A percentile compares a stretch with the other conserved stretches of the same genome.
Conservation (phyloP, 192 early-diverging fungal genomes). For the Entrophospora sp. region DNA sequence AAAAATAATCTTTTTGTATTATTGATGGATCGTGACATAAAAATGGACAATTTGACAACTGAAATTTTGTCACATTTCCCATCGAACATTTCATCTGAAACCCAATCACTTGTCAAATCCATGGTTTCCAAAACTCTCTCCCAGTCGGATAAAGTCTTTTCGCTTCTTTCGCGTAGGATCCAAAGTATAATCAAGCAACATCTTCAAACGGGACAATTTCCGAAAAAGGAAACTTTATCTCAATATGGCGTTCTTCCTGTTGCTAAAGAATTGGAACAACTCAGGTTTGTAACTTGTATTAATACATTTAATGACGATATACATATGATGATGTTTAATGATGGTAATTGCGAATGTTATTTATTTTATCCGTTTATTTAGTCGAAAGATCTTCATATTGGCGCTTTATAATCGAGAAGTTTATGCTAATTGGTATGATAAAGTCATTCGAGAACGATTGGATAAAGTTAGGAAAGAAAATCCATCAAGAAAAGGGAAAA, state of each 20-base stretch:
- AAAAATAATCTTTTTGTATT: constrained; percentile 22
- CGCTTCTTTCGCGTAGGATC: constrained; percentile 28
- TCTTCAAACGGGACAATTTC: constrained; percentile 22
- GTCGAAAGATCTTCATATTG: constrained; percentile 22
- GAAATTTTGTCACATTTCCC: constrained; percentile 22
- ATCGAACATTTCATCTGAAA: constrained; percentile 2
- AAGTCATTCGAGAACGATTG: constrained; percentile 16
- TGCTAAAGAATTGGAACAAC: constrained; percentile 16
- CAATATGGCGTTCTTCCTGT: constrained; percentile 29
- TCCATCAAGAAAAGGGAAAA: neutral
- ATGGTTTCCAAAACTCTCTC: constrained; percentile 41
- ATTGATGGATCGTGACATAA: constrained; percentile 19
- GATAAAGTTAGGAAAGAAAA: constrained; percentile 1
- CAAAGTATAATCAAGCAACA: constrained; percentile 24
- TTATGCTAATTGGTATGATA: constrained; percentile 27
- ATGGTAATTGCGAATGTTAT: no score
- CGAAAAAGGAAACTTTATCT: constrained; percentile 23
- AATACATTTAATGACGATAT: no score
- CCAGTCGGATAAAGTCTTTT: constrained; percentile 32
- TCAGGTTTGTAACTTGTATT: no score
- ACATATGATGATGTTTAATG: no score
- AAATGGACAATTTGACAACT: constrained; percentile 24
- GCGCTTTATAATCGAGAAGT: constrained; percentile 31
- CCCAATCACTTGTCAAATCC: constrained; percentile 21
- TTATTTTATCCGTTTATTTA: no score